Percentiles rank a stretch among this genome's conserved stretches.
phyloP scores from a whole-genome alignment of 768 basidiomycete species.

The Tylopilus subfusipes region DNA sequence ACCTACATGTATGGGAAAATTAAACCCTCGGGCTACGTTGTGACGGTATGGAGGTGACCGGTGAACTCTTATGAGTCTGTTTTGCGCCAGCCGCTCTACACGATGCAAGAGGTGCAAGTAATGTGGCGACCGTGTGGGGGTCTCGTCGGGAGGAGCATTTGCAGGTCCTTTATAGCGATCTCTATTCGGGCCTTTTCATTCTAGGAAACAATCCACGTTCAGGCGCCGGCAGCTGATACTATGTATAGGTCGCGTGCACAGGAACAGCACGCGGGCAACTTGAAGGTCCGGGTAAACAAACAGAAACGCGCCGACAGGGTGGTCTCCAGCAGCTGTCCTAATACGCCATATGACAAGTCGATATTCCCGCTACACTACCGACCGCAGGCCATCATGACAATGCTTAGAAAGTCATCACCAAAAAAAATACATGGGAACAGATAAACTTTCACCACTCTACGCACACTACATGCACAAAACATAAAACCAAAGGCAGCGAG shows the following conservation, averaged over 20 bases:
- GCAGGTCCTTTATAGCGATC: conserved; percentile 13
- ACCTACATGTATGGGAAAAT: conserved; percentile 5
- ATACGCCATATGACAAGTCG: no score
- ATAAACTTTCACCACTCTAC: no score
- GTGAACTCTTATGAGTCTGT: background rate
- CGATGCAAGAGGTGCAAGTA: conserved; percentile 6
- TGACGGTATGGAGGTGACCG: background rate
- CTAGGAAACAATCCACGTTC: background rate
- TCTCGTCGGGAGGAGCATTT: background rate
- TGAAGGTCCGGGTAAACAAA: background rate
- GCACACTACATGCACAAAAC: no score
- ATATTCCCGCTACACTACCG: no score
- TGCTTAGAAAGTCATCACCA: no score
- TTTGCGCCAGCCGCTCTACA: background rate
- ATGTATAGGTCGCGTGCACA: no score
- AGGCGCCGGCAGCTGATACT: no score
- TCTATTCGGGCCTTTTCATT: conserved; percentile 13
- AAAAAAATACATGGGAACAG: no score
- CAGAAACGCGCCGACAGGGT: no score
- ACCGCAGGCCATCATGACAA: no score
- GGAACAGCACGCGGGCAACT: background rate
- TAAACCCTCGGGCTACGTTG: conserved; percentile 10
- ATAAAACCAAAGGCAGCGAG: no score
- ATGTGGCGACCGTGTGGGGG: conserved; percentile 1
- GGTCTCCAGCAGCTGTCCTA: no score